A percentile compares a stretch with the other conserved stretches of the same genome.
phyloP scores from a whole-genome alignment of 305 asterid genomes.

The Fraxinus angustifolia region DNA sequence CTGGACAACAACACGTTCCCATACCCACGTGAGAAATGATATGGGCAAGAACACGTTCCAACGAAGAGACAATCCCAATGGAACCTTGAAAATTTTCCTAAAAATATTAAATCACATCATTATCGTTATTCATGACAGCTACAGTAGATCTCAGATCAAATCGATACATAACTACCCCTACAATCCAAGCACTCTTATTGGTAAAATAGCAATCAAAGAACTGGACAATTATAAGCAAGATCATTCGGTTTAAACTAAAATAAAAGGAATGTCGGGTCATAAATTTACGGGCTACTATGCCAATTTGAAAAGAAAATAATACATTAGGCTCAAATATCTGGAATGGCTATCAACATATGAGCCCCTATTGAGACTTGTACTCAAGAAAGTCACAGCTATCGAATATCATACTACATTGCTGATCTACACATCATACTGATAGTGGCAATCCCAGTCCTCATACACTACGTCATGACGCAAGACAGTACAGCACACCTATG shows the following conservation, averaged over 20 bases:
- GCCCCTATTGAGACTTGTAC: conserved; percentile 1
- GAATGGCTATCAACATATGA: conserved; percentile 10
- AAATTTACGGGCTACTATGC: neutral
- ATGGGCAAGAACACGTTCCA: conserved; percentile 66
- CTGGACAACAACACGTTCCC: conserved; percentile 68
- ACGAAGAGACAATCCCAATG: conserved; percentile 42
- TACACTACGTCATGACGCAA: neutral
- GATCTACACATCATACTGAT: neutral
- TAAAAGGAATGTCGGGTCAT: neutral
- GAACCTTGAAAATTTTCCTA: conserved; percentile 58
- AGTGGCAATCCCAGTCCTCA: neutral
- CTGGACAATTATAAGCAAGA: neutral
- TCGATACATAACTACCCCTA: neutral
- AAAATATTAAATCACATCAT: conserved; percentile 32
- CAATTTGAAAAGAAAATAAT: neutral
- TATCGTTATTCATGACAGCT: conserved; percentile 7
- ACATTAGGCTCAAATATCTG: neutral
- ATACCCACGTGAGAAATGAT: conserved; percentile 64
- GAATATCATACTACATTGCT: neutral
- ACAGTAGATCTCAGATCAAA: neutral
- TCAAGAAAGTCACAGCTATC: conserved; percentile 15
- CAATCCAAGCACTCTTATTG: neutral
- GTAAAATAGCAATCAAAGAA: neutral
- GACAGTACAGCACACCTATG: neutral
- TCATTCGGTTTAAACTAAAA: neutral